Conservation (phyloP, 768 basidiomycete genomes). For the Pholiota microspora region DNA sequence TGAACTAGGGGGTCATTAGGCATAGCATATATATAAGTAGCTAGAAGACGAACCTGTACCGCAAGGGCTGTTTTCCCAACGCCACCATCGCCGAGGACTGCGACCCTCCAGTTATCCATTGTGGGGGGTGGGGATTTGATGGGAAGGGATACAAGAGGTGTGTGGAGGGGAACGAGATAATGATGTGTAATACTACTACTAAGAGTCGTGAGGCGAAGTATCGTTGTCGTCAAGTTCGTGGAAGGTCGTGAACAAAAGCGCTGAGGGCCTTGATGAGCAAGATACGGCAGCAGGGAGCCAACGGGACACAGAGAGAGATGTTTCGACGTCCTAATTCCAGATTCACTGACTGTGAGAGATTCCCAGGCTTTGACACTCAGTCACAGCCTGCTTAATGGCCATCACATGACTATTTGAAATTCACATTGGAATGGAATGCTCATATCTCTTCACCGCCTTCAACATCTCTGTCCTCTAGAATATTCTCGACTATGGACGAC, state of each 20-base stretch:
- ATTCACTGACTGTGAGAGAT: no score
- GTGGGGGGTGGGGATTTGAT: conserved; percentile 1
- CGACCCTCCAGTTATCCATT: conserved; percentile 93
- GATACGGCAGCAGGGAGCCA: conserved; percentile 22
- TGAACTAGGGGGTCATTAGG: conserved; percentile 60
- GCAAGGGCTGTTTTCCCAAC: conserved; percentile 97
- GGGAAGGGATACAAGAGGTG: conserved; percentile 1
- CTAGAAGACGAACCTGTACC: conserved; percentile 69
- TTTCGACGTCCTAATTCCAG: conserved; percentile 34
- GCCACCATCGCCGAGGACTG: conserved; percentile 95
- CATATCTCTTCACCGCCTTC: neutral
- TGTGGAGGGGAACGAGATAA: conserved; percentile 2
- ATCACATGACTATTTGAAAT: no score
- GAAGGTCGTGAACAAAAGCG: conserved; percentile 58
- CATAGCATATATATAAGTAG: conserved; percentile 8
- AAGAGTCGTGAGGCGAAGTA: conserved; percentile 34
- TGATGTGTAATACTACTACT: no score
- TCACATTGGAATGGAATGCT: no score
- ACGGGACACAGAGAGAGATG: conserved; percentile 28
- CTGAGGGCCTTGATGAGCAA: conserved; percentile 28
- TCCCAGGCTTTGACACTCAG: no score
- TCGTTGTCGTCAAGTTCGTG: conserved; percentile 68
- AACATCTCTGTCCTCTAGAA: neutral
- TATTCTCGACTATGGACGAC: conserved; percentile 43
- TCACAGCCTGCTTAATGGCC: no score